These are phyloP conservation scores for Phytophthora colocasiae DNA, from an alignment of 352 stramenopile species.

Conservation along the genomic window DNA sequence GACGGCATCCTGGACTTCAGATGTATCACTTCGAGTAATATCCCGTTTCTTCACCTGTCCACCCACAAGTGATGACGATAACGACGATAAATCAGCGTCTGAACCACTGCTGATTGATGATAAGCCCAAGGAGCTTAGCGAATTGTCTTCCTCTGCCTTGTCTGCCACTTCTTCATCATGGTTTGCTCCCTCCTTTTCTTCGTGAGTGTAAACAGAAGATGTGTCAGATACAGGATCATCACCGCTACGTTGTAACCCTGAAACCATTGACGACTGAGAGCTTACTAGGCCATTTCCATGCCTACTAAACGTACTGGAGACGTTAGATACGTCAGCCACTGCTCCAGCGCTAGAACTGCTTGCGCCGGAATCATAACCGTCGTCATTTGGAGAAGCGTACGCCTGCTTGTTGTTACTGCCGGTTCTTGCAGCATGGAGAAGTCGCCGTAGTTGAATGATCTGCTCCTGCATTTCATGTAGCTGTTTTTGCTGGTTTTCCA, in stretches of 20 bases:
- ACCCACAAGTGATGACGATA: constrained; percentile 63
- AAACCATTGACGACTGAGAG: constrained; percentile 35
- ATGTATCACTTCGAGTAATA: not conserved
- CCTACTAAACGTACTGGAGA: constrained; percentile 32
- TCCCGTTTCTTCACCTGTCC: constrained; percentile 20
- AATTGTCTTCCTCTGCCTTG: constrained; percentile 18
- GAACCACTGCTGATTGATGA: constrained; percentile 70
- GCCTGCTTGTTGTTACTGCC: constrained; percentile 21
- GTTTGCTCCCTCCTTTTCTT: constrained; percentile 17
- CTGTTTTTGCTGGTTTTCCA: constrained; percentile 78
- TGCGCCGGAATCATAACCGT: constrained; percentile 35
- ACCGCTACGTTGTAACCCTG: constrained; percentile 10
- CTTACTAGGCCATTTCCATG: constrained; percentile 19
- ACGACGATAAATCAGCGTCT: constrained; percentile 63
- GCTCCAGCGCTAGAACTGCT: constrained; percentile 34
- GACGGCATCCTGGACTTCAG: not conserved
- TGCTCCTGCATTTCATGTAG: constrained; percentile 79
- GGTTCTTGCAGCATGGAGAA: constrained; percentile 45
- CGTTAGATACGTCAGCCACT: constrained; percentile 34
- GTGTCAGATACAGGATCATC: constrained; percentile 18
- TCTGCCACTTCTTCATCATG: not conserved
- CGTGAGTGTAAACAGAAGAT: constrained; percentile 7
- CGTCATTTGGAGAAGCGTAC: constrained; percentile 3
- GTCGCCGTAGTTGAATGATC: constrained; percentile 57
- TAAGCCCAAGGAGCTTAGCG: constrained; percentile 63